phyloP scores from a whole-genome alignment of 805 yeast genomes.

The Barnettozyma vustinii region DNA sequence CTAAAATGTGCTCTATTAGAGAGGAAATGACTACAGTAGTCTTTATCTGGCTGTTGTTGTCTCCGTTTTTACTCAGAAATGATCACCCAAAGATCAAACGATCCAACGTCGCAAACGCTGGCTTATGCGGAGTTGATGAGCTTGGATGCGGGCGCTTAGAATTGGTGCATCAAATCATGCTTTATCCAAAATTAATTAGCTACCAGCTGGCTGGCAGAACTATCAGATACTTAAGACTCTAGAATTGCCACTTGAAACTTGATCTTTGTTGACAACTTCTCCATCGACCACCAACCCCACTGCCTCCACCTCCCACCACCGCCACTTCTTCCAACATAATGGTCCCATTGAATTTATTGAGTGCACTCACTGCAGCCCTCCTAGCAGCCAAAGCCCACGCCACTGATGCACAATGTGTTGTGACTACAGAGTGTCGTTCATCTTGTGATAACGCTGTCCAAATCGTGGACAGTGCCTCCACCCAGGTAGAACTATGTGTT shows the following conservation, averaged over 20 bases:
- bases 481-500: neutral
- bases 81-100: neutral
- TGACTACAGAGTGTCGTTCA: neutral
- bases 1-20: neutral
- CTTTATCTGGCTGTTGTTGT: neutral
- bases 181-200: neutral
- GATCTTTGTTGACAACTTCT: neutral
- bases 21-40: no score
- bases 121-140: neutral
- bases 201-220: neutral
- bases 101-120: neutral
- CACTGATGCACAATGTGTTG: neutral
- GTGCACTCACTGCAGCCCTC: neutral
- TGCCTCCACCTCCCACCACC: no score
- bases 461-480: neutral
- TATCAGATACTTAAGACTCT: neutral
- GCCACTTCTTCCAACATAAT: neutral
- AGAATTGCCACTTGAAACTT: neutral
- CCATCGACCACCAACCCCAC: neutral
- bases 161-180: conserved; percentile 5
- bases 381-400: neutral
- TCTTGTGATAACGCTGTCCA: neutral
- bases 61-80: neutral
- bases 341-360: neutral
- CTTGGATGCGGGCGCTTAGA: neutral